phyloP scores from a whole-genome alignment of 2,329 filamentous ascomycete genomes.

The Cytospora leucostoma region DNA sequence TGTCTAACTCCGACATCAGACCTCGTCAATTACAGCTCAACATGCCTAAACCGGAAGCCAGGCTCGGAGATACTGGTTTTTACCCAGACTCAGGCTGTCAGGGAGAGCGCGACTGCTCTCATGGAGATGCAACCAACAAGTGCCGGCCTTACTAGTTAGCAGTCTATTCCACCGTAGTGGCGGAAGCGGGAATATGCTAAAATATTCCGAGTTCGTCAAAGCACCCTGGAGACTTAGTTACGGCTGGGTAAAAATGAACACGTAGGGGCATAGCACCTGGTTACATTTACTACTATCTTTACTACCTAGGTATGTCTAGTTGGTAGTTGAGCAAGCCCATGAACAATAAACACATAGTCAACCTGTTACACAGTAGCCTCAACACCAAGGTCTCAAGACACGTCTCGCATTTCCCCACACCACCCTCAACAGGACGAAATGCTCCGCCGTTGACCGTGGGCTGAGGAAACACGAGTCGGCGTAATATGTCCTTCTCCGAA shows the following conservation, averaged over 20 bases:
- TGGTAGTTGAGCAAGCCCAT: neutral
- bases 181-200: neutral
- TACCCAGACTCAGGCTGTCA: neutral
- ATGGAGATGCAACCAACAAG: neutral
- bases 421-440: neutral
- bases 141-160: neutral
- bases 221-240: neutral
- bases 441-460: neutral
- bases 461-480: neutral
- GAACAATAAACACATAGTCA: no score
- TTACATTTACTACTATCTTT: no score
- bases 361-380: neutral
- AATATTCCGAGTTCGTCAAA: neutral
- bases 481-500: neutral
- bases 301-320: neutral
- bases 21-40: neutral
- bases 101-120: neutral
- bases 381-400: neutral
- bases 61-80: neutral
- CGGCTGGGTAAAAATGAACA: neutral
- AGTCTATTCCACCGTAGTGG: neutral
- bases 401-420: no score
- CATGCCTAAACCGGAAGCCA: constrained; percentile 17
- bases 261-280: no score
- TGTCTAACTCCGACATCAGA: neutral